These are phyloP conservation scores for Suillus variegatus DNA, from an alignment of 768 basidiomycete species.

Conservation along the genomic window DNA sequence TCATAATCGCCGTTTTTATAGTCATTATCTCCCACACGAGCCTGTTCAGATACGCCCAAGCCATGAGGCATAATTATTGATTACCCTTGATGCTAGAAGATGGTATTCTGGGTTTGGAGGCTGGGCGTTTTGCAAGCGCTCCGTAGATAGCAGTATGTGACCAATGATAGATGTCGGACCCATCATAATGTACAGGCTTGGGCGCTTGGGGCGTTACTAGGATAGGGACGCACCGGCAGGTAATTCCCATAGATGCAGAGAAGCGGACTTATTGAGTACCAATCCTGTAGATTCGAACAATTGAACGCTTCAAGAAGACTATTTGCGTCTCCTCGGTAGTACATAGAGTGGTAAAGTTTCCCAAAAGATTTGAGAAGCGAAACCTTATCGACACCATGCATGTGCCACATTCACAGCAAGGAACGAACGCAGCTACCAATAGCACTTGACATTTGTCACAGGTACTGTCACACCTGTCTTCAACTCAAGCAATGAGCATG, in stretches of 20 bases:
- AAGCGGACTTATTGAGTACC: neutral
- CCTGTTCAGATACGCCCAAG: neutral
- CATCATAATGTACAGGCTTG: neutral
- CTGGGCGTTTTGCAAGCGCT: neutral
- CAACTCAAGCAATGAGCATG: too few species aligned
- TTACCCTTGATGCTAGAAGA: neutral
- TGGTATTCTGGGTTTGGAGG: neutral
- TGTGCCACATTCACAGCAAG: too few species aligned
- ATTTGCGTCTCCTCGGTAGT: neutral
- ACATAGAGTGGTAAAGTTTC: neutral
- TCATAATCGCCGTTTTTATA: conserved; percentile 1
- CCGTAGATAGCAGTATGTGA: neutral
- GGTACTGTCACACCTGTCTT: too few species aligned
- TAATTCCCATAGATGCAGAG: neutral
- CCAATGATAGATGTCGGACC: neutral
- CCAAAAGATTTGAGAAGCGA: neutral
- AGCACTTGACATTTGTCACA: too few species aligned
- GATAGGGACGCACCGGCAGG: neutral
- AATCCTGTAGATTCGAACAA: neutral
- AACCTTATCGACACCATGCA: too few species aligned
- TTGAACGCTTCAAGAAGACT: neutral
- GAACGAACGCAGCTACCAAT: too few species aligned
- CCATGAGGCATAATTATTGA: neutral
- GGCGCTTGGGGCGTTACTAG: neutral
- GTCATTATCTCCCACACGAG: neutral